phyloP scores from a whole-genome alignment of 305 asterid genomes.

The Plantago lanceolata region DNA sequence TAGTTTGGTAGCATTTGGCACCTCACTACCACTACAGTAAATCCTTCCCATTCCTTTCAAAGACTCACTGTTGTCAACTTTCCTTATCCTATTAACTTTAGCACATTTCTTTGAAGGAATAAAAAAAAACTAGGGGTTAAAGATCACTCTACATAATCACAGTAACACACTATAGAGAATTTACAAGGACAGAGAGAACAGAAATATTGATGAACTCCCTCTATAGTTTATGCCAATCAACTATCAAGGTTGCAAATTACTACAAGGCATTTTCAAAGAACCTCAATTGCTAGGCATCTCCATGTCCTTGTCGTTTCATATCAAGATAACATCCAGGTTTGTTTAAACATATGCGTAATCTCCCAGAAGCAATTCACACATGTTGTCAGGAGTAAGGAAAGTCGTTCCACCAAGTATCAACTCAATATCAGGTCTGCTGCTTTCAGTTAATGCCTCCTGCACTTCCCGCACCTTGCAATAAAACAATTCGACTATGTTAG shows the following conservation, averaged over 20 bases:
- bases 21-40: no score
- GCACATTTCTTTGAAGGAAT: neutral
- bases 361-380: constrained; percentile 78
- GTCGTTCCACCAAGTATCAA: constrained; percentile 86
- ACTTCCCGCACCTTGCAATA: constrained; percentile 71
- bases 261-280: neutral
- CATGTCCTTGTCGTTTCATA: neutral
- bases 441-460: constrained; percentile 73
- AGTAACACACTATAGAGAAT: neutral
- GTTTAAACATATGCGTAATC: constrained; percentile 48
- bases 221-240: neutral
- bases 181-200: neutral
- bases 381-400: constrained; percentile 73
- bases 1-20: no score
- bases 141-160: neutral
- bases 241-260: neutral
- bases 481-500: constrained; percentile 18
- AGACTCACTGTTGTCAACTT: neutral
- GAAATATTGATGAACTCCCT: neutral
- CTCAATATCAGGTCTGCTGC: constrained; percentile 77
- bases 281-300: neutral
- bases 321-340: constrained; percentile 9
- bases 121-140: neutral
- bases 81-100: neutral
- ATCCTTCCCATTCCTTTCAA: neutral